Conservation (phyloP, 805 yeast genomes). For the Wickerhamiella azyma region DNA sequence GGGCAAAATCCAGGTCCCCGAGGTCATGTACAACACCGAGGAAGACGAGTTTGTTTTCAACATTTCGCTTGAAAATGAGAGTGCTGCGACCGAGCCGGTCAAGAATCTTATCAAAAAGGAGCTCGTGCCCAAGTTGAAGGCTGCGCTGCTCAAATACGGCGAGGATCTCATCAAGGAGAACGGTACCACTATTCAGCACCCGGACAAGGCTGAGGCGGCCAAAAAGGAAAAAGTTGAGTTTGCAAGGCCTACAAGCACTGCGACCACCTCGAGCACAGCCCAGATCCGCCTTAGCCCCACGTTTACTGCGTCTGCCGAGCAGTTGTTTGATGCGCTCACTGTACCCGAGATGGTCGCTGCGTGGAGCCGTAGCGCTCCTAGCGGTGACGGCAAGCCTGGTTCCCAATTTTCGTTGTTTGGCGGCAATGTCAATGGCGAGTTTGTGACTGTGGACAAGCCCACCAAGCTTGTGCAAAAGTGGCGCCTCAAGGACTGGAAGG, state of each 20-base stretch:
- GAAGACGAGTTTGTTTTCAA: slow-evolving; percentile 77
- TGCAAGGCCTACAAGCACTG: slow-evolving; percentile 10
- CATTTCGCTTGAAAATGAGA: slow-evolving; percentile 46
- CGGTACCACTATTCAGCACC: slow-evolving; percentile 79
- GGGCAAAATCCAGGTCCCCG: slow-evolving; percentile 79
- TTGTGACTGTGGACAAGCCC: slow-evolving; percentile 44
- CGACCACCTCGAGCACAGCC: slow-evolving; percentile 62
- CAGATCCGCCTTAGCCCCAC: slow-evolving; percentile 61
- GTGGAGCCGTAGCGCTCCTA: slow-evolving; percentile 72
- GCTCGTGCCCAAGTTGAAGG: slow-evolving; percentile 59
- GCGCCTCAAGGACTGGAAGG: slow-evolving; percentile 83
- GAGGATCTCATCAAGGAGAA: slow-evolving; percentile 57
- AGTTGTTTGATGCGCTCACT: slow-evolving; percentile 61
- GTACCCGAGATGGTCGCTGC: slow-evolving; percentile 71
- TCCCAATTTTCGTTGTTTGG: slow-evolving; percentile 64
- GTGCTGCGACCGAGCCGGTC: slow-evolving; percentile 31
- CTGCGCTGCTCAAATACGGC: slow-evolving; percentile 52
- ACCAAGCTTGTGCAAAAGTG: slow-evolving; percentile 58
- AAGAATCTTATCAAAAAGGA: slow-evolving; percentile 39
- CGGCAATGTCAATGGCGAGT: slow-evolving; percentile 68
- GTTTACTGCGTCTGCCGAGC: slow-evolving; percentile 81
- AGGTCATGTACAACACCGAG: slow-evolving; percentile 84
- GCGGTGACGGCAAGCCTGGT: slow-evolving; percentile 44
- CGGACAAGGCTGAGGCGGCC: slow-evolving; percentile 25
- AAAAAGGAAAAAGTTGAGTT: not conserved